Conservation (phyloP, 768 basidiomycete genomes). For the Leccinum disarticulatum region DNA sequence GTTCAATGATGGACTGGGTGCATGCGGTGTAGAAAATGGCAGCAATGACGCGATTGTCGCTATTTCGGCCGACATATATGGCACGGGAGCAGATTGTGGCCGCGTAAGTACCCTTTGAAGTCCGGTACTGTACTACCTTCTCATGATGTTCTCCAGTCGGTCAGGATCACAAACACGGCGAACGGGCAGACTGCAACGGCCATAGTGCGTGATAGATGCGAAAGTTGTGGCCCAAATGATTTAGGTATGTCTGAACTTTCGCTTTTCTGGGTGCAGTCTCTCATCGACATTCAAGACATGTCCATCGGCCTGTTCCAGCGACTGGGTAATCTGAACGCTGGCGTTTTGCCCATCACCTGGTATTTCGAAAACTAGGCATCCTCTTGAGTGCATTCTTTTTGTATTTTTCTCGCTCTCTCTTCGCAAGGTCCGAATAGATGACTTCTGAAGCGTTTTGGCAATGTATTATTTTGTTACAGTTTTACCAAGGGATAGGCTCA, state of each 20-base stretch:
- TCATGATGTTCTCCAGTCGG: conserved; percentile 42
- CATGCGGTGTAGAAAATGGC: conserved; percentile 57
- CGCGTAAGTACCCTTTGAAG: conserved; percentile 43
- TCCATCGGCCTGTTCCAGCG: conserved; percentile 59
- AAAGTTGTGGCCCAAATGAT: conserved; percentile 48
- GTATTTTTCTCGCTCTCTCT: neutral
- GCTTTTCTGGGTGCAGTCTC: conserved; percentile 1
- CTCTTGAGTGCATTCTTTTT: conserved; percentile 28
- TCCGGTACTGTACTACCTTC: conserved; percentile 1
- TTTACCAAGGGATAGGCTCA: conserved; percentile 17
- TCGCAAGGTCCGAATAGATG: conserved; percentile 13
- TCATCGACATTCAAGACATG: conserved; percentile 50
- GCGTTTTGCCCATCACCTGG: conserved; percentile 59
- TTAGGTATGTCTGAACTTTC: conserved; percentile 48
- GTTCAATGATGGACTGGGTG: conserved; percentile 59
- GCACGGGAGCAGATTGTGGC: conserved; percentile 54
- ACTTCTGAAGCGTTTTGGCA: conserved; percentile 9
- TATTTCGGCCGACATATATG: conserved; percentile 54
- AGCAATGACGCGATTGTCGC: conserved; percentile 60
- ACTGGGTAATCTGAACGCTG: conserved; percentile 46
- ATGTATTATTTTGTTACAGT: conserved; percentile 24
- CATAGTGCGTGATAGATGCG: conserved; percentile 57
- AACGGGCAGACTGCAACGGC: conserved; percentile 53
- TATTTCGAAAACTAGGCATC: conserved; percentile 43
- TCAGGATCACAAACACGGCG: conserved; percentile 57